Conservation (phyloP, 2,329 filamentous ascomycete genomes). For the Orbilia quercus region DNA sequence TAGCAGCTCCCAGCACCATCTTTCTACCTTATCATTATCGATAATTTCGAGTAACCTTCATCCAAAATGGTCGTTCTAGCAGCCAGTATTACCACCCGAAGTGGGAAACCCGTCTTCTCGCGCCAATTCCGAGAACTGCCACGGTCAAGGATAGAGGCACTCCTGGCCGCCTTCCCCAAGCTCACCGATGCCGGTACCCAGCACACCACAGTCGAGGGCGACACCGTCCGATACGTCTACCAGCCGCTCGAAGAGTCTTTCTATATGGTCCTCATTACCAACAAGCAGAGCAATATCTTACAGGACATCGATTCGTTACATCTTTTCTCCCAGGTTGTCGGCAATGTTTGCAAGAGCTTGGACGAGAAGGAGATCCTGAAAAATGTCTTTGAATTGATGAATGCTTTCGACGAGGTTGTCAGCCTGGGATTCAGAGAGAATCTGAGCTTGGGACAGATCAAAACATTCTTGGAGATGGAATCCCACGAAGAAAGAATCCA, state of each 20-base stretch:
- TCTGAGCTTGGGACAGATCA: conserved; percentile 94
- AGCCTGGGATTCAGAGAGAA: conserved; percentile 97
- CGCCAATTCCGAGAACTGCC: conserved; percentile 98
- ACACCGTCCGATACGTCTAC: conserved; percentile 99
- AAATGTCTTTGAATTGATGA: conserved; percentile 95
- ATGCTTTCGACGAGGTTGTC: conserved; percentile 96
- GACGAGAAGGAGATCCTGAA: conserved; percentile 95
- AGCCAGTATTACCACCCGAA: conserved; percentile 97
- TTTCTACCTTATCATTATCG: conserved; percentile 13
- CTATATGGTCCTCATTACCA: conserved; percentile 99
- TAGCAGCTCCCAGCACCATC: conserved; percentile 29
- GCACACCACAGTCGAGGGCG: conserved; percentile 97
- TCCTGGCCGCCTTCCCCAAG: conserved; percentile 97
- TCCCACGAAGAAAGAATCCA: conserved; percentile 98
- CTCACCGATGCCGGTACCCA: conserved; percentile 95
- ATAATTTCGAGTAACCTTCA: conserved; percentile 3
- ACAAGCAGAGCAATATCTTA: conserved; percentile 98
- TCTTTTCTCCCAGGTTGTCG: conserved; percentile 96
- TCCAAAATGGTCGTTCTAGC: conserved; percentile 83
- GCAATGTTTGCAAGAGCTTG: conserved; percentile 92
- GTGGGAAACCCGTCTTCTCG: conserved; percentile 97
- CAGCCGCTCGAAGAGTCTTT: conserved; percentile 93
- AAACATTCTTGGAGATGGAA: conserved; percentile 99
- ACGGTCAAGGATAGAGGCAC: conserved; percentile 92
- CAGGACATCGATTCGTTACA: conserved; percentile 99